A percentile compares a stretch with the other conserved stretches of the same genome.
These are phyloP conservation scores for rapeseed (Brassica napus) DNA, from an alignment of 345 rosid genomes.

Conservation along the genomic window DNA sequence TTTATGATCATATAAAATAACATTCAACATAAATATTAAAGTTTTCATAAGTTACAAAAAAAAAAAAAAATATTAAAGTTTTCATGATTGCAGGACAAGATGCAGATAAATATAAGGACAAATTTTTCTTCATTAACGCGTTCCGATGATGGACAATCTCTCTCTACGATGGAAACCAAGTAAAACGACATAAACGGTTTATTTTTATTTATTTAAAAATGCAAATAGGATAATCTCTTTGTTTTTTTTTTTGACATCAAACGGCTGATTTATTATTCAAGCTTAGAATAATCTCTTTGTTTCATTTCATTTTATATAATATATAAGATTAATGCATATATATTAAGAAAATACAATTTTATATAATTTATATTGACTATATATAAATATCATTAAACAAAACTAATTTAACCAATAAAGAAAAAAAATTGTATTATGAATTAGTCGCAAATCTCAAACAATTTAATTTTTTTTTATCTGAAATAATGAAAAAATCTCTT, in stretches of 20 bases:
- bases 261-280: too few species aligned
- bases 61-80: background rate
- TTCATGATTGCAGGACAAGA: background rate
- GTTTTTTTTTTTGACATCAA: too few species aligned
- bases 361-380: too few species aligned
- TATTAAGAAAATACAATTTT: background rate
- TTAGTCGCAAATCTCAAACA: background rate
- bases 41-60: background rate
- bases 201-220: background rate
- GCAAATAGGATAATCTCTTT: background rate
- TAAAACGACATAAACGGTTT: background rate
- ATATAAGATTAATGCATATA: background rate
- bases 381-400: background rate
- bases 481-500: background rate
- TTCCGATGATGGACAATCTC: conserved; percentile 13
- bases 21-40: conserved; percentile 6
- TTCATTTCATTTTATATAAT: background rate
- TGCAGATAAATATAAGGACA: conserved; percentile 9
- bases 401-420: background rate
- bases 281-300: background rate
- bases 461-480: background rate
- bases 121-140: conserved; percentile 28
- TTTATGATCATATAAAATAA: background rate
- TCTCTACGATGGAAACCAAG: background rate
- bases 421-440: too few species aligned